Conservation (phyloP, 306 rosid species). For the Vigna reflexopilosa region DNA sequence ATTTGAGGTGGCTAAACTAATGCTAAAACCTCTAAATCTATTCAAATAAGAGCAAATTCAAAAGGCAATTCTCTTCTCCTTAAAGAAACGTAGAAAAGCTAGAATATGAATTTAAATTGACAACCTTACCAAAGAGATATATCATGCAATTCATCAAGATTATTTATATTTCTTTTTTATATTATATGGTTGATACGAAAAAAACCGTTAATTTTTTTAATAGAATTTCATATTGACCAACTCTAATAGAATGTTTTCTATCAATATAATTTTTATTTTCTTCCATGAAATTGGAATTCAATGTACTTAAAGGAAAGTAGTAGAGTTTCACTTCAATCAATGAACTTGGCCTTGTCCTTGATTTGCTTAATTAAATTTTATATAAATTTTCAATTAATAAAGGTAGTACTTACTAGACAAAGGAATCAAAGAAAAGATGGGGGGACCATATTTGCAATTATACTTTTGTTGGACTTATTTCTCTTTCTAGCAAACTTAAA, state of each 20-base stretch:
- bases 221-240: no score
- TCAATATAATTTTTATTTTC: no score
- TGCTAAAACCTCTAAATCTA: neutral
- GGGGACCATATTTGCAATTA: constrained; percentile 36
- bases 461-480: neutral
- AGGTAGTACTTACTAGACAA: neutral
- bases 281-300: no score
- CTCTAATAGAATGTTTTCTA: no score
- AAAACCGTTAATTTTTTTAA: no score
- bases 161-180: no score
- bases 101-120: neutral
- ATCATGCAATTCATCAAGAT: no score
- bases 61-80: neutral
- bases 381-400: neutral
- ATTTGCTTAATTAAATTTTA: neutral
- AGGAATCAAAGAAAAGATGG: constrained; percentile 22
- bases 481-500: constrained; percentile 20
- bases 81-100: neutral
- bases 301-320: no score
- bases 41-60: neutral
- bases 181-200: no score
- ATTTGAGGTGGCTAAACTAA: neutral
- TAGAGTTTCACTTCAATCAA: no score
- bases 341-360: neutral
- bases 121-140: neutral